Evolutionary conservation across 2,329 filamentous ascomycete genomes (phyloP), one percentile per base, ranked within the genome.

Genomic region (Claviceps sp.): DNA sequence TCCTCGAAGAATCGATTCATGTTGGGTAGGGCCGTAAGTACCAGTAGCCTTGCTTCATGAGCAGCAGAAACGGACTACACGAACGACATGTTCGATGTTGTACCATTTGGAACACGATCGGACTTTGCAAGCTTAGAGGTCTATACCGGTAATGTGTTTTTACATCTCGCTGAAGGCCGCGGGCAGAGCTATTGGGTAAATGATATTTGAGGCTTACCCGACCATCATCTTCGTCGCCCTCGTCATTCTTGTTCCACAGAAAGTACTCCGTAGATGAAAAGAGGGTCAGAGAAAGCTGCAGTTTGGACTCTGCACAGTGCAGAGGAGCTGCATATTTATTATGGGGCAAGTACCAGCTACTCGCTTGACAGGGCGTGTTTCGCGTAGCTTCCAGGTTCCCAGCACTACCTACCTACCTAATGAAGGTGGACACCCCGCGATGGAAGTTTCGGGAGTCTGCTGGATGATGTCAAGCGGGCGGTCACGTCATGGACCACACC

Each of bases 391-490:
- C 24, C 1, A 24, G 18, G 45, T 38, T 16, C 18, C 34, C 18
- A 36, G 8, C 2, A 37, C 46, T 6, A 14, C n/a, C n/a, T n/a
- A n/a, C n/a, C n/a, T n/a, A n/a, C n/a, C n/a, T n/a, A n/a, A n/a
- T 5, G 4, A 11, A 46, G 56, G 37, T 47, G 55, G 54, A 34
- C 61, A 61, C 63, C 62, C 62, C 62, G 58, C 61, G 57, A 55
- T 62, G 60, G 61, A 65, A 64, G 55, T 60, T 63, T 63, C 56
- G 56, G 54, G 57, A 57, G 55, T 55, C 49, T 37, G 47, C 30
- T 49, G 36, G 52, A 64, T 65, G 63, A 65, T 63, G 63, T 65
- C 63, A 63, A 60, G 52, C 50, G 45, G 45, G 48, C 48, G 41
- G 14, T 22, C 46, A 50, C 48, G 57, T 58, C 52, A 53, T 20